Percentiles rank a stretch among this genome's conserved stretches.
phyloP scores from a whole-genome alignment of 2,329 filamentous ascomycete genomes.

The Diaporthe vexans region DNA sequence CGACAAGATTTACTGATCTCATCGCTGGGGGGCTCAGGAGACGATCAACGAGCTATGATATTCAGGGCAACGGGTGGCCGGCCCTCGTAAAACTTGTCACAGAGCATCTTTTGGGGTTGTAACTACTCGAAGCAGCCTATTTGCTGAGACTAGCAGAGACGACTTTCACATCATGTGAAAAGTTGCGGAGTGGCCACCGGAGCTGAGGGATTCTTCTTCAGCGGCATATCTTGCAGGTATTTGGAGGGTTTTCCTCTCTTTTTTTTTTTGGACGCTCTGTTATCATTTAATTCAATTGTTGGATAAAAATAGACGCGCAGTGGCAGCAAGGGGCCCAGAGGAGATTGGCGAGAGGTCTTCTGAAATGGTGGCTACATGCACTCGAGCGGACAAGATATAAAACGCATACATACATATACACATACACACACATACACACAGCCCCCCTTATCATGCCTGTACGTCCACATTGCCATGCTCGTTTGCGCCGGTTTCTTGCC shows the following conservation, averaged over 20 bases:
- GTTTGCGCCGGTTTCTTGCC: constrained; percentile 37
- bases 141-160: neutral
- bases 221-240: neutral
- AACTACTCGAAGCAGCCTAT: neutral
- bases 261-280: neutral
- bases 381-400: neutral
- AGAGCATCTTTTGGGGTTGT: neutral
- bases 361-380: neutral
- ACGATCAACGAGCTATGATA: neutral
- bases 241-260: neutral
- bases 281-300: neutral
- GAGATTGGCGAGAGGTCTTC: neutral
- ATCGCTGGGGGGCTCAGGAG: neutral
- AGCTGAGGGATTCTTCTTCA: neutral
- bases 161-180: neutral
- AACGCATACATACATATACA: neutral
- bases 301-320: neutral
- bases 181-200: neutral
- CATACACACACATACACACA: neutral
- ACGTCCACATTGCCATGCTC: constrained; percentile 5
- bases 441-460: neutral
- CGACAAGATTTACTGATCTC: neutral
- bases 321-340: neutral
- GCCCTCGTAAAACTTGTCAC: neutral
- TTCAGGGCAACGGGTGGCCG: neutral